A percentile compares a stretch with the other conserved stretches of the same genome.
Evolutionary conservation across 176 grass and related monocot genomes (phyloP).

Genomic region (Melocanna baccifera): DNA sequence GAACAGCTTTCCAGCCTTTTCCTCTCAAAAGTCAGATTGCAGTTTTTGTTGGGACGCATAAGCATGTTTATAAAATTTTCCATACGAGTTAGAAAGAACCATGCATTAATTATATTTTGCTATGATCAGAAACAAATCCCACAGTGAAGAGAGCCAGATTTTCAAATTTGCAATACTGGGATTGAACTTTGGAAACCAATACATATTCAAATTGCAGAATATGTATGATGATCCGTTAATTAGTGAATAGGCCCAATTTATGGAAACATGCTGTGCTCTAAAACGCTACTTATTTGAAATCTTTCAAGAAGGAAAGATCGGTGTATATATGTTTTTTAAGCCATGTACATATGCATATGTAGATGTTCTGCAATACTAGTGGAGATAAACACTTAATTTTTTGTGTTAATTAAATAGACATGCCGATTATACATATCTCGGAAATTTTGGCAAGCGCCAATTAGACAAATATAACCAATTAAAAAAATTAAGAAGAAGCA

Average conservation of each 20-base stretch:
- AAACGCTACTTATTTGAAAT: not conserved
- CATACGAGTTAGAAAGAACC: not conserved
- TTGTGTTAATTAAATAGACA: not conserved
- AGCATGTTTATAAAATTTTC: not conserved
- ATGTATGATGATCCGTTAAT: not conserved
- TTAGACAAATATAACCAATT: not conserved
- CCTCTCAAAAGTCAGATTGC: slow-evolving; percentile 26
- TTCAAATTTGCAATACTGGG: not conserved
- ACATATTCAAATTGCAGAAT: not conserved
- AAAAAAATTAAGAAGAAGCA: not conserved
- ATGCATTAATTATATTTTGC: not conserved
- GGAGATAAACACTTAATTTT: not conserved
- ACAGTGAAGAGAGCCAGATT: not conserved
- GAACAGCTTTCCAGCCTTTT: slow-evolving; percentile 41
- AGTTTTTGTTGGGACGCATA: slow-evolving; percentile 47
- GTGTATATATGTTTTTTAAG: not conserved
- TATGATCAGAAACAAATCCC: not conserved
- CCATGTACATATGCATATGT: not conserved
- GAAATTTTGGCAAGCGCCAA: not conserved
- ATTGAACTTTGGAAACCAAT: not conserved
- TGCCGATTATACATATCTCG: not conserved
- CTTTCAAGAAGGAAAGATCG: not conserved
- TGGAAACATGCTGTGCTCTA: not conserved
- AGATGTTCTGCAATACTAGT: not conserved
- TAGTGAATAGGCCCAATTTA: not conserved